Evolutionary conservation across 805 yeast species (phyloP).

Genomic region (Metschnikowia similis): DNA sequence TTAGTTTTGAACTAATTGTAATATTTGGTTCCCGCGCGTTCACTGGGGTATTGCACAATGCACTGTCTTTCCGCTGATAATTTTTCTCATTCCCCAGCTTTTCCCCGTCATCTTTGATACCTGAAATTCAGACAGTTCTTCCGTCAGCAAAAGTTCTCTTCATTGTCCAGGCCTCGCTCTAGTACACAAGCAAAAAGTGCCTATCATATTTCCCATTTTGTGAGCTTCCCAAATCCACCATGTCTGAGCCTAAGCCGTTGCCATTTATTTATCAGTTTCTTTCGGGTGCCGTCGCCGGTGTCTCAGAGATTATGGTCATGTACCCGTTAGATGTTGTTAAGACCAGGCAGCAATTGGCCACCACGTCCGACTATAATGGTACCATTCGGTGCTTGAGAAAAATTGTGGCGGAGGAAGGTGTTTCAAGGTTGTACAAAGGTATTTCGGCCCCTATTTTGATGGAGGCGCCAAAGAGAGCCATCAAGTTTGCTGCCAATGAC

Average conservation of each 20-base stretch:
- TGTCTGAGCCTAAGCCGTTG: slow-evolving; percentile 37
- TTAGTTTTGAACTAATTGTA: no score
- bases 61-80: background rate
- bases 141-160: background rate
- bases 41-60: background rate
- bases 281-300: slow-evolving; percentile 93
- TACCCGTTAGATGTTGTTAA: slow-evolving; percentile 96
- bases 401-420: slow-evolving; percentile 84
- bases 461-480: slow-evolving; percentile 99
- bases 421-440: slow-evolving; percentile 81
- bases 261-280: slow-evolving; percentile 90
- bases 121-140: background rate
- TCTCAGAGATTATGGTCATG: slow-evolving; percentile 92
- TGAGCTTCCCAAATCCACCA: slow-evolving; percentile 2
- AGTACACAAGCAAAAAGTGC: background rate
- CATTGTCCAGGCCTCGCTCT: background rate
- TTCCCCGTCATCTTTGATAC: background rate
- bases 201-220: background rate
- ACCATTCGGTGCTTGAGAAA: slow-evolving; percentile 79
- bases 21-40: background rate
- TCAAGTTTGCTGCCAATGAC: slow-evolving; percentile 97
- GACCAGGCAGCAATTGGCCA: slow-evolving; percentile 83
- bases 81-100: slow-evolving; percentile 3
- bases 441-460: slow-evolving; percentile 93
- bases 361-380: slow-evolving; percentile 68